Evolutionary conservation across 495 filamentous ascomycete species (phyloP), one percentile per base, ranked within the genome.

Genomic region (Xylaria telfairii): DNA sequence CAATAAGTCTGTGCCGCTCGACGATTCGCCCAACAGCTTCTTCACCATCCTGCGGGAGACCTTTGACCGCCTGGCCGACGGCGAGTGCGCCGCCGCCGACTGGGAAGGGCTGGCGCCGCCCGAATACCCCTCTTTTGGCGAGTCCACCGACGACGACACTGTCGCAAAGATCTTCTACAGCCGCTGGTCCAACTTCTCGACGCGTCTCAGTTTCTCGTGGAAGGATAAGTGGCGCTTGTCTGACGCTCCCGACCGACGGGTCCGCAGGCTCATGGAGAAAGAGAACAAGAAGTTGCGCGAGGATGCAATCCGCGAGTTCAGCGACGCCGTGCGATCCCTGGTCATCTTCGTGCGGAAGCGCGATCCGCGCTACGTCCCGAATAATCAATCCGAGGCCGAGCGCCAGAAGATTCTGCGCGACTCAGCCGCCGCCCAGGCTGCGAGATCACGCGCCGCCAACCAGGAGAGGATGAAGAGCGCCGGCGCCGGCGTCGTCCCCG

Each of bases 281-380:
- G 95, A 97, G 80, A 99, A 99, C 79, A 93, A 90, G 73, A 90
- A 90, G 53, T 80, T 92, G n/a, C 86, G 96, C 68, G 93, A 97
- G 10, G 92, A 92, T 46, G 93, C 88, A 2, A 89, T 93, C 37
- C 88, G 91, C 51, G 92, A 97, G 68, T 98, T 95, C 82, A 98
- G 97, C 81, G 93, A 97, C 72, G 91, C 93, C 13, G 95, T 99
- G n/a, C 77, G 86, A 56, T 92, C 91, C 1, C 87, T 99, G 17
- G 93, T 98, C 15, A 86, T 89, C 13, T 98, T 98, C 79, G 91
- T 94, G n/a, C 92, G 92, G 71, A 98, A 97, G 82, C 88, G 96
- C 34, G 96, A 99, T 74, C 93, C 93, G 0, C 90, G 96, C 64
- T 97, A 92, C 76, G 89, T 92, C 68, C 74, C 83, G 4, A 85